Conservation (phyloP, 306 rosid species). For the Vigna nakashimae region DNA sequence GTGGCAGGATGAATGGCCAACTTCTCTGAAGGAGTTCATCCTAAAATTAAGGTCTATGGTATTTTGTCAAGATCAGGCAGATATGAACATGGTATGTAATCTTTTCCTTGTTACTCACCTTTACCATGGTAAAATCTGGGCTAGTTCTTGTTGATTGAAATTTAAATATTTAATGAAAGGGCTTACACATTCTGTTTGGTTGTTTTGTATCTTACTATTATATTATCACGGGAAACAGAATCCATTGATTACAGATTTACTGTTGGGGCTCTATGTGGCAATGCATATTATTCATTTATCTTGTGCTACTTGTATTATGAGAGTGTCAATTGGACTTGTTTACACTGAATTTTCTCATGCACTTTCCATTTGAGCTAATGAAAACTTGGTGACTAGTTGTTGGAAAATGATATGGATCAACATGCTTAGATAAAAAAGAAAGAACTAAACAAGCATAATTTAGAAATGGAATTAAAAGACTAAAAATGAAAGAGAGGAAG, state of each 20-base stretch:
- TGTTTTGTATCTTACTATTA: conserved; percentile 25
- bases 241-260: background rate
- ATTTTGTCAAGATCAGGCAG: conserved; percentile 67
- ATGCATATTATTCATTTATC: conserved; percentile 16
- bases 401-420: background rate
- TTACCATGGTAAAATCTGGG: conserved; percentile 25
- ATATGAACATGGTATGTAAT: conserved; percentile 61
- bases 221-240: conserved; percentile 10
- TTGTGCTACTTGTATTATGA: conserved; percentile 6
- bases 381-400: background rate
- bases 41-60: conserved; percentile 66
- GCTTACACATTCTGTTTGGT: conserved; percentile 17
- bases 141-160: conserved; percentile 15
- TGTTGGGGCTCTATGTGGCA: background rate
- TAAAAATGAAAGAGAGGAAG: no score
- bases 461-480: no score
- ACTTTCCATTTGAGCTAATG: conserved; percentile 19
- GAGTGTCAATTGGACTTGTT: conserved; percentile 20
- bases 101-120: conserved; percentile 26
- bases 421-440: no score
- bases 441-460: no score
- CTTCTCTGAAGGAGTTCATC: conserved; percentile 66
- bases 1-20: conserved; percentile 84
- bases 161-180: conserved; percentile 29
- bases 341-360: conserved; percentile 3